A percentile compares a stretch with the other conserved stretches of the same genome.
phyloP scores from a whole-genome alignment of 805 yeast genomes.

The Metschnikowia borealis region DNA sequence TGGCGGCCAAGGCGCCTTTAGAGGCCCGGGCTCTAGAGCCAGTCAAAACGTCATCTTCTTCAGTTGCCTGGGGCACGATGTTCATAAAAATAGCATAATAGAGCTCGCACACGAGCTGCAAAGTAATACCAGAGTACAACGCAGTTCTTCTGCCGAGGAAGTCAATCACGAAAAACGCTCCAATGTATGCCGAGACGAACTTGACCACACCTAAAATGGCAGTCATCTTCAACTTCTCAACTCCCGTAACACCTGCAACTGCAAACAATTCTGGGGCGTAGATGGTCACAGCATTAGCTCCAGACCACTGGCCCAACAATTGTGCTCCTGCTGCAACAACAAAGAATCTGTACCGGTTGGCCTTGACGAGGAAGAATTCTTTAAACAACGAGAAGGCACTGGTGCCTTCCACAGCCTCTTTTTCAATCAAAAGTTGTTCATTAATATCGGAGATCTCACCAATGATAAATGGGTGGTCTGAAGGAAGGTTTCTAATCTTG shows the following conservation, averaged over 20 bases:
- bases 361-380: slow-evolving; percentile 34
- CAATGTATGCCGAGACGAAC: slow-evolving; percentile 43
- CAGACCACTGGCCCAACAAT: slow-evolving; percentile 56
- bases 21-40: slow-evolving; percentile 35
- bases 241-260: slow-evolving; percentile 43
- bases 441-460: slow-evolving; percentile 42
- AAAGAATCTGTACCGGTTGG: slow-evolving; percentile 45
- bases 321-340: slow-evolving; percentile 41
- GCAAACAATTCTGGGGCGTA: slow-evolving; percentile 52
- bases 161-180: slow-evolving; percentile 54
- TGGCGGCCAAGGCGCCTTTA: slow-evolving; percentile 47
- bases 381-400: slow-evolving; percentile 21
- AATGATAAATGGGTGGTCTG: slow-evolving; percentile 46
- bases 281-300: slow-evolving; percentile 53
- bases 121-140: slow-evolving; percentile 44
- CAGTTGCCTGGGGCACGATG: slow-evolving; percentile 42
- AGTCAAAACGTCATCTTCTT: slow-evolving; percentile 25
- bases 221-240: slow-evolving; percentile 43
- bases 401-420: slow-evolving; percentile 41
- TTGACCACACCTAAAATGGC: slow-evolving; percentile 54
- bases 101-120: slow-evolving; percentile 42
- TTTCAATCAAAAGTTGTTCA: slow-evolving; percentile 56
- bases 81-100: slow-evolving; percentile 46
- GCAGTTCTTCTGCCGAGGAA: slow-evolving; percentile 49
- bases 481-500: slow-evolving; percentile 42